Base-by-base conservation (phyloP, 2,329 filamentous ascomycete species). In the Verticillium zaregamsianum region DNA sequence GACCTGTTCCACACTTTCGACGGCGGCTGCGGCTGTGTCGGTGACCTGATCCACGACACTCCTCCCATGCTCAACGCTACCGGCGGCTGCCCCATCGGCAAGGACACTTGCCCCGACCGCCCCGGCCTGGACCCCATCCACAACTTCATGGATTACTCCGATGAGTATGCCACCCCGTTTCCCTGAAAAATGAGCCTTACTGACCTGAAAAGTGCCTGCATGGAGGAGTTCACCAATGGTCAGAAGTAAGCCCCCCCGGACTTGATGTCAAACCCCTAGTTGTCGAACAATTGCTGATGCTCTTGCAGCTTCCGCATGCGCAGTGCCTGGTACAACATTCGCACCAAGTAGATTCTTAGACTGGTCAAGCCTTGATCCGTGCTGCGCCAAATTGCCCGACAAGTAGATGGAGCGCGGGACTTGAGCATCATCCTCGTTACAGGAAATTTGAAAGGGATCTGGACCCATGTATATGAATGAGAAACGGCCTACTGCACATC, bases 1-100 rank as follows among this genome's bases (percentile, higher is more conserved):
- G 79, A 79, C 58, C 74, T 82, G 28, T 74, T 73, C 66, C 80
- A 82, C 70, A 80, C 79, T 55, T 82, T 82, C 69, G 68, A 80
- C 63, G 78, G 75, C 54, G 77, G 75, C 63, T 76, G 75, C 66
- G 65, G 17, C 17, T 68, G 71, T 7, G 63, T 57, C 55, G 78
- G 77, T 45, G 79, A 81, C 66, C 68, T 64, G 39, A 68, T 80
- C 20, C 65, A 68, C 60, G 79, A 80, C 62, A 80, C 78, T 23
- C 76, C 78, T 25, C 71, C 75, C 31, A 70, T 77, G 67, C 66
- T 65, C 69, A 72, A 65, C 54, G 54, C 68, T 20, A 68, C 70
- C 32, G 65, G 60, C 15, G 76, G 76, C 15, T 80, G 77, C 68
- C 76, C 76, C 32, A 58, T 61, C n/a, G 71, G 68, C 6, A 71